Evolutionary conservation across 495 filamentous ascomycete genomes (phyloP), one percentile per base, ranked within the genome.

Genomic region (Talaromyces proteolyticus): DNA sequence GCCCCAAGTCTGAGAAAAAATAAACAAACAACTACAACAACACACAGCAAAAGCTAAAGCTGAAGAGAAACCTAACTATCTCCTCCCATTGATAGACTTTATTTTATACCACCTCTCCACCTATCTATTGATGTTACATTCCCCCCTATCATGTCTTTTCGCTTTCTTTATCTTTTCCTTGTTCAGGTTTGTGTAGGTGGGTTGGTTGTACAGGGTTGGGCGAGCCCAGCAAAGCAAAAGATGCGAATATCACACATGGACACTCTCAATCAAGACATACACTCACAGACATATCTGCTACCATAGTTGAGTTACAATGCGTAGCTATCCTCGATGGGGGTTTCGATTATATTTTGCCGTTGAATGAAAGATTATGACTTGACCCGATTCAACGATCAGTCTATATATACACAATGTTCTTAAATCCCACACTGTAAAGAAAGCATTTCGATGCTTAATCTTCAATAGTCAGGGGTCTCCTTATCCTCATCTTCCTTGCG

Each of bases 401-500:
- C 8, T 34, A 34, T 34, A 34, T 14, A 34, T 34, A 34, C 29
- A 34, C 29, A 34, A 34, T 34, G n/a, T n/a, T n/a, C n/a, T n/a
- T n/a, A n/a, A n/a, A n/a, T n/a, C n/a, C n/a, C n/a, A n/a, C n/a
- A n/a, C n/a, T n/a, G n/a, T n/a, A n/a, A n/a, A 45, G 38, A 23
- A 36, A 50, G 47, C 47, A 34, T 41, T 22, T 21, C 26, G 10
- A 44, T 44, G 12, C 24, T 23, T 51, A 42, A 53, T 50, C n/a
- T 50, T 47, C 41, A 37, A 41, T 54, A 23, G 29, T 57, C 53
- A 46, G 63, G 45, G 42, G 65, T 56, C 26, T 70, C 56, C 6
- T 66, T 63, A 24, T 69, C 64, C 6, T 71, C 66, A n/a, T 72
- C 60, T 6, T 65, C 57, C 42, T 75, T 70, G 17, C 75, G 64